Base-by-base conservation (phyloP, 2,329 filamentous ascomycete species). In the Monilinia vaccinii-corymbosi region DNA sequence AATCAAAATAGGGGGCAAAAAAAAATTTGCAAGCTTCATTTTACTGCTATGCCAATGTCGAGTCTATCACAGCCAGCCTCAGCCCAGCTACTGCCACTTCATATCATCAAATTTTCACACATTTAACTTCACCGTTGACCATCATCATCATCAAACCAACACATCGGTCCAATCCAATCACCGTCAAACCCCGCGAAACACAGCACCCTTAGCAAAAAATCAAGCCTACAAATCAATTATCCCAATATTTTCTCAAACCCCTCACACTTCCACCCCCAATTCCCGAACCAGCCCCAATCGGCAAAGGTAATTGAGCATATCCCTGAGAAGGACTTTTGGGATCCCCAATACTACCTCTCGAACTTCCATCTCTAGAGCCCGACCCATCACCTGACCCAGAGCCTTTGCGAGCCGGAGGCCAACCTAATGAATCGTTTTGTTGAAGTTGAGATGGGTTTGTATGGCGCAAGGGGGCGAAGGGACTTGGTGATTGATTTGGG, bases 311-410 rank as follows among this genome's bases (percentile, higher is more conserved):
- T 11, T 42, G 25, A 34, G 38, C 60, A 61, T 66, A 64, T 32
- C 62, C 62, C 48, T 61, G 57, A 60, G 61, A 51, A 8, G 80
- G 81, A 69, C 82, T 85, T 62, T 75, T 76, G 28, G 80, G 78
- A 66, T 82, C 81, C 55, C 75, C 73, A 40, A 76, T 69, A 67
- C 79, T 81, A n/a, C 74, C 76, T 52, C 69, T 65, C 40, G 66
- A 64, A 65, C 76, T 78, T 44, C 78, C 77, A 50, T 63, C 67
- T 31, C 65, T 65, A 65, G 78, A 81, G 25, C 44, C 63, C 60
- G 51, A 64, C 65, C 18, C 60, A 62, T 52, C 66, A 55, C 60
- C 60, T 13, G 56, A 63, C 47, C 62, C 52, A 32, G 58, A 44
- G 16, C 56, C 47, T 32, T 58, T 58, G 10, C 56, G 56, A 34